phyloP scores from a whole-genome alignment of 495 filamentous ascomycete genomes.

The Lasiosphaeria ovina region DNA sequence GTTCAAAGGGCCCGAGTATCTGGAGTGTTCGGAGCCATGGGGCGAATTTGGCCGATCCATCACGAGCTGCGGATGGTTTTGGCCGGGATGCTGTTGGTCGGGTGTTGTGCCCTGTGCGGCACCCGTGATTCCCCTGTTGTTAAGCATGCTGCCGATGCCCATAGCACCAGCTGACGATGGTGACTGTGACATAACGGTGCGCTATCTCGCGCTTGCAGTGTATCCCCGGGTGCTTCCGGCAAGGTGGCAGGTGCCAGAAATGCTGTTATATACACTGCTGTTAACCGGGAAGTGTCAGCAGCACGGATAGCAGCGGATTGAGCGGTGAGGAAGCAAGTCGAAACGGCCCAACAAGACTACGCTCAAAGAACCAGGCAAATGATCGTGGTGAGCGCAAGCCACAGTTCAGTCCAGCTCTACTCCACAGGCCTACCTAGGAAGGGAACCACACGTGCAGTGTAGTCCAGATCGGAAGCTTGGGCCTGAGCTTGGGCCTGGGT shows the following conservation, averaged over 20 bases:
- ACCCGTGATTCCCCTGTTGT: slow-evolving; percentile 28
- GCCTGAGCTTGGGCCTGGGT: not conserved
- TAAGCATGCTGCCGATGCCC: slow-evolving; percentile 39
- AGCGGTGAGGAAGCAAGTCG: slow-evolving; percentile 21
- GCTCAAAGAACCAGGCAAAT: slow-evolving; percentile 9
- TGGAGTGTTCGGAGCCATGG: slow-evolving; percentile 60
- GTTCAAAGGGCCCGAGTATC: slow-evolving; percentile 33
- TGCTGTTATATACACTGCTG: slow-evolving; percentile 1
- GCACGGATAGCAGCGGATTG: slow-evolving; percentile 6
- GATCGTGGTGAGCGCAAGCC: slow-evolving; percentile 13
- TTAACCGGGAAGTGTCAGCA: slow-evolving; percentile 4
- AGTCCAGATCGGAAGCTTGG: not conserved
- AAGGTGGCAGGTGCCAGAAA: not conserved
- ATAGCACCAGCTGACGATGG: slow-evolving; percentile 34
- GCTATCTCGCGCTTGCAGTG: not conserved
- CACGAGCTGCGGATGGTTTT: slow-evolving; percentile 24
- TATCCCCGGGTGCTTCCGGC: not conserved
- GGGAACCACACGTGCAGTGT: too few relatives aligned
- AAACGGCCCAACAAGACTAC: slow-evolving; percentile 9
- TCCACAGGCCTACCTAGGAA: not conserved
- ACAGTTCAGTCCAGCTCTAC: slow-evolving; percentile 7
- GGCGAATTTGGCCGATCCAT: slow-evolving; percentile 69
- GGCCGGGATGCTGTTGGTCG: slow-evolving; percentile 22
- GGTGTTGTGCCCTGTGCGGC: slow-evolving; percentile 18
- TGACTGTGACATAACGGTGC: slow-evolving; percentile 34